These are phyloP conservation scores for Penicillium herquei DNA, from an alignment of 495 filamentous ascomycete genomes.

Conservation along the genomic window DNA sequence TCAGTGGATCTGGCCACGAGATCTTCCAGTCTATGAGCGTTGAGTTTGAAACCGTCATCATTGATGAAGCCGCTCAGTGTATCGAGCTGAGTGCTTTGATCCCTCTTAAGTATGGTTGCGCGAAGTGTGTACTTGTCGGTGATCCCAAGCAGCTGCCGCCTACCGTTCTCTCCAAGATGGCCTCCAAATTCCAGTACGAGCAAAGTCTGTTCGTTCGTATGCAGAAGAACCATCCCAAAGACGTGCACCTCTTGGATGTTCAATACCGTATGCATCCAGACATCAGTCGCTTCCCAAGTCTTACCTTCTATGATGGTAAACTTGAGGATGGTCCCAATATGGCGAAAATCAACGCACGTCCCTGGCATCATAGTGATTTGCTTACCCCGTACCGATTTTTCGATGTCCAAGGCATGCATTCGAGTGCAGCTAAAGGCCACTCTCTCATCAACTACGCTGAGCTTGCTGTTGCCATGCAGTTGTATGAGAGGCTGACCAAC, in stretches of 20 bases:
- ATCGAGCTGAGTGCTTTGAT: conserved; percentile 97
- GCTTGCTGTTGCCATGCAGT: conserved; percentile 74
- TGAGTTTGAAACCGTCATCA: conserved; percentile 97
- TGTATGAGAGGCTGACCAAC: conserved; percentile 72
- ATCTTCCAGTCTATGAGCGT: conserved; percentile 94
- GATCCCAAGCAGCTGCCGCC: conserved; percentile 97
- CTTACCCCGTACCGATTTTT: conserved; percentile 97
- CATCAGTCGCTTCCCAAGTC: conserved; percentile 86
- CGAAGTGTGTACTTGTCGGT: conserved; percentile 95
- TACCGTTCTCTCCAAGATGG: conserved; percentile 90
- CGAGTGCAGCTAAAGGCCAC: conserved; percentile 70
- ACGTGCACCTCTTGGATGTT: conserved; percentile 92
- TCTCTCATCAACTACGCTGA: conserved; percentile 90
- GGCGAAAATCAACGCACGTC: conserved; percentile 66
- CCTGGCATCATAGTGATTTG: conserved; percentile 80
- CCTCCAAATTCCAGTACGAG: conserved; percentile 90
- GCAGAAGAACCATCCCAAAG: conserved; percentile 83
- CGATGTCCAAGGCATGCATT: conserved; percentile 86
- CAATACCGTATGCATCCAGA: conserved; percentile 99
- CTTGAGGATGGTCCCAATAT: conserved; percentile 83
- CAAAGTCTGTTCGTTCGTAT: conserved; percentile 98
- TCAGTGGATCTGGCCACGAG: conserved; percentile 94
- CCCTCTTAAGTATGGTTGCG: conserved; percentile 94
- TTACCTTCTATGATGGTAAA: conserved; percentile 85
- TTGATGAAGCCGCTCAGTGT: conserved; percentile 97